Base-by-base conservation (phyloP, 2,329 filamentous ascomycete genomes). In the Penicillium sp. region DNA sequence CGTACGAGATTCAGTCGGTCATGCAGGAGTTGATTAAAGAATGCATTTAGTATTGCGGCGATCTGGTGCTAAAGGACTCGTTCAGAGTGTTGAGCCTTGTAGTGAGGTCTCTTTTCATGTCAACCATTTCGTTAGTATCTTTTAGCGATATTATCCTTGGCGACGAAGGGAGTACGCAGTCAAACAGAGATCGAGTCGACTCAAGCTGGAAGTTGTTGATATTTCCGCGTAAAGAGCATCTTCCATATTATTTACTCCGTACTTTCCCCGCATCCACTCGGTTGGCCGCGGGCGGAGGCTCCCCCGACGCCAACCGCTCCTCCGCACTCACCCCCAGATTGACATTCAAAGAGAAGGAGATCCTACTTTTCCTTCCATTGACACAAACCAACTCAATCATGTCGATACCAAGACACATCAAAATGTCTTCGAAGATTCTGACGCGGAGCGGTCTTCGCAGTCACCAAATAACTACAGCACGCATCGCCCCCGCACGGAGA, bases 401-500 rank as follows among this genome's bases (percentile, higher is more conserved):
- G 40, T 48, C 37, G 46, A 38, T 27, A 48, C 5, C 27, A 33
- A 36, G 14, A 44, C 14, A 49, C 6, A 27, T 35, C 14, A 61
- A 33, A 27, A 63, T 60, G 57, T 45, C 58, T 31, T 39, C 56
- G 6, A 56, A 50, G 14, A 48, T 62, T 22, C 40, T 59, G 9
- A 34, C 50, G 16, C 54, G 55, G 29, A 50, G 47, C 29, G 40
- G 31, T 10, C 13, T 45, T 25, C 29, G 36, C 12, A 22, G 41
- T 11, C 35, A 45, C 46, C 7, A 42, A 40, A n/a, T 54, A 44
- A 46, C 48, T 38, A 14, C 50, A 43, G 11, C 34, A 44, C 47
- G 40, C 46, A 35, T 48, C 27, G 29, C 46, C 40, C 27, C 53
- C 39, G 54, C 60, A 39, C 63, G 67, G 64, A 68, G 76, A 74